These are phyloP conservation scores for Pichia paraexigua DNA, from an alignment of 805 yeast genomes.

Conservation along the genomic window DNA sequence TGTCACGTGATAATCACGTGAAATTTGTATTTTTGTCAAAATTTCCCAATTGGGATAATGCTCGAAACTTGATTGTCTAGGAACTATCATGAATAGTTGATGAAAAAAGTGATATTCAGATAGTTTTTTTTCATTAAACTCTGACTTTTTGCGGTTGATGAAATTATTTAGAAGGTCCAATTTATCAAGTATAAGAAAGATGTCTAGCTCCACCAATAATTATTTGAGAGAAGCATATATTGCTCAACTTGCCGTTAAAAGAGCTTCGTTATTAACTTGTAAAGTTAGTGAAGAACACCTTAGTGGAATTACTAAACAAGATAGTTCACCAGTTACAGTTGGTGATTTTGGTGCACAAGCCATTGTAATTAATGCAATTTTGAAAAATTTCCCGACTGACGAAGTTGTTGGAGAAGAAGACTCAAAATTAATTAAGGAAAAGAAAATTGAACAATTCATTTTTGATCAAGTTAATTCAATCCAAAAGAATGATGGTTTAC, in stretches of 20 bases:
- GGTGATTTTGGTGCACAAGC: slow-evolving; percentile 98
- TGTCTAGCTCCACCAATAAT: background rate
- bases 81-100: background rate
- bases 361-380: slow-evolving; percentile 75
- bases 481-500: slow-evolving; percentile 36
- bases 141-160: background rate
- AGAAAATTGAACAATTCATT: slow-evolving; percentile 46
- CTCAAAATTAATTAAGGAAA: slow-evolving; percentile 54
- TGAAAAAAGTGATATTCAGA: background rate
- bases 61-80: background rate
- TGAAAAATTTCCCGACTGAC: slow-evolving; percentile 73
- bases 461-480: slow-evolving; percentile 49
- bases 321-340: slow-evolving; percentile 89
- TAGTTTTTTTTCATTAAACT: background rate
- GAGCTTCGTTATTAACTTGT: slow-evolving; percentile 74
- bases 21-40: no score
- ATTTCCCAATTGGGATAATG: background rate
- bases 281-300: slow-evolving; percentile 49
- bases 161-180: background rate
- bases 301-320: slow-evolving; percentile 63
- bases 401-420: slow-evolving; percentile 93
- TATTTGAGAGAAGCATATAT: slow-evolving; percentile 63
- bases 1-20: no score
- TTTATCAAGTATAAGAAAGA: background rate
- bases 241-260: slow-evolving; percentile 84